These are phyloP conservation scores for Globisporangium sylvaticum DNA, from an alignment of 352 stramenopile genomes.

Conservation along the genomic window DNA sequence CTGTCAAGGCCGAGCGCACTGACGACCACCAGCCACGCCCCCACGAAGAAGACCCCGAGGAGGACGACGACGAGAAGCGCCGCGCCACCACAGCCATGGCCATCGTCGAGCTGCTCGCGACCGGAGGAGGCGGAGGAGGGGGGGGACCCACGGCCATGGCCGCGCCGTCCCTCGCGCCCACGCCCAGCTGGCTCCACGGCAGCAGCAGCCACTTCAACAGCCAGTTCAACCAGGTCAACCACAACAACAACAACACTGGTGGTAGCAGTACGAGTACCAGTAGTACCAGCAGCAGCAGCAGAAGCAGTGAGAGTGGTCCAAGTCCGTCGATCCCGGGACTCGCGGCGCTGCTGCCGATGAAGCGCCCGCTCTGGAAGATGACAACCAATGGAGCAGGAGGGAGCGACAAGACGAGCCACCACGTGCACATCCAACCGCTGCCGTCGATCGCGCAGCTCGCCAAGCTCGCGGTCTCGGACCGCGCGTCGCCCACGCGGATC, in stretches of 20 bases:
- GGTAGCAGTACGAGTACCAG: neutral
- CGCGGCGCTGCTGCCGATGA: slow-evolving; percentile 8
- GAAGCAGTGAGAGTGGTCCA: neutral
- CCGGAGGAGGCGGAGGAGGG: neutral
- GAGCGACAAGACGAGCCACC: neutral
- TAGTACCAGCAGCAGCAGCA: neutral
- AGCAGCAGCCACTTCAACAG: neutral
- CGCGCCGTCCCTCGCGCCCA: neutral
- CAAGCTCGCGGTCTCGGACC: slow-evolving; percentile 12
- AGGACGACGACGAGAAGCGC: slow-evolving; percentile 13
- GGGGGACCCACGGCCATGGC: neutral
- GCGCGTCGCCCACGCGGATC: slow-evolving; percentile 10
- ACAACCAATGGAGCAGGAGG: neutral
- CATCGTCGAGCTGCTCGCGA: slow-evolving; percentile 15
- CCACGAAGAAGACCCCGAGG: neutral
- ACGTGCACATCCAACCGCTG: slow-evolving; percentile 14
- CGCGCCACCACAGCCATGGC: slow-evolving; percentile 14
- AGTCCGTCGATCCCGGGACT: slow-evolving; percentile 2
- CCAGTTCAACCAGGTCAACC: neutral
- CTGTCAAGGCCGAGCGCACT: neutral
- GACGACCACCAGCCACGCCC: neutral
- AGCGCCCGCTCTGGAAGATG: slow-evolving; percentile 12
- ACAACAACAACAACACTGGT: too few species aligned
- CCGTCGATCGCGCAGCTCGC: slow-evolving; percentile 17
- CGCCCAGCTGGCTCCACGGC: slow-evolving; percentile 1